phyloP scores from a whole-genome alignment of 345 rosid genomes.

The Trapa bicornis region DNA sequence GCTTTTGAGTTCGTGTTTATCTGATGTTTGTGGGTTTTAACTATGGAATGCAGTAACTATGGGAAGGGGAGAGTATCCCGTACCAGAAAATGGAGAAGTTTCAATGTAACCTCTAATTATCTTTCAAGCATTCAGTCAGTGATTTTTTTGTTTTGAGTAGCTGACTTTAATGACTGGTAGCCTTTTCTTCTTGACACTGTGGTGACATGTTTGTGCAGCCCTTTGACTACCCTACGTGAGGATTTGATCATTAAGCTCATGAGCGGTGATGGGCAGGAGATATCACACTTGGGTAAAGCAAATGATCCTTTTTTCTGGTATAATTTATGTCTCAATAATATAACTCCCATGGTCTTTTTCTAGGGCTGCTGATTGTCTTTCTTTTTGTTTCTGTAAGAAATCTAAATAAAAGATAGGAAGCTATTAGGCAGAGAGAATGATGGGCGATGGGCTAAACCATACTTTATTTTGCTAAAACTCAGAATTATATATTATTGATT shows the following conservation, averaged over 20 bases:
- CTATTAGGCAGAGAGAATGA: no score
- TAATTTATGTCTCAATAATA: not conserved
- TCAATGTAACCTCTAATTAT: conserved; percentile 37
- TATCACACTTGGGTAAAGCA: conserved; percentile 40
- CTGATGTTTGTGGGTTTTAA: conserved; percentile 5
- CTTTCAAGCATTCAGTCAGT: not conserved
- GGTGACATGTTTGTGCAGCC: conserved; percentile 35
- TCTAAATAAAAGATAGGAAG: no score
- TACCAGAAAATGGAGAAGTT: conserved; percentile 54
- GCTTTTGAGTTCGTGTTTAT: not conserved
- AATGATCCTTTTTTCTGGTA: not conserved
- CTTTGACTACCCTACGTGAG: conserved; percentile 59
- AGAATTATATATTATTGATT: no score
- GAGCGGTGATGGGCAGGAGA: conserved; percentile 46
- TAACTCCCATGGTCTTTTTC: not conserved
- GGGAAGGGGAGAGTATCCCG: conserved; percentile 64
- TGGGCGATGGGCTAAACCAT: no score
- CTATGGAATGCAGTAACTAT: conserved; percentile 46
- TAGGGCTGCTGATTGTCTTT: conserved; percentile 14
- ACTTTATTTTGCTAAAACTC: no score
- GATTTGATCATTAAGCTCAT: conserved; percentile 45
- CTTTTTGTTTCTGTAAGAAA: not conserved
- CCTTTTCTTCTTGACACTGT: conserved; percentile 1
- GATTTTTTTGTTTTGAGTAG: not conserved
- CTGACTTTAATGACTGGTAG: not conserved